Percentiles rank a stretch among this genome's conserved stretches.
Evolutionary conservation across 108 stramenopile species (phyloP).

Genomic region (Pseudonitzschia pungens): DNA sequence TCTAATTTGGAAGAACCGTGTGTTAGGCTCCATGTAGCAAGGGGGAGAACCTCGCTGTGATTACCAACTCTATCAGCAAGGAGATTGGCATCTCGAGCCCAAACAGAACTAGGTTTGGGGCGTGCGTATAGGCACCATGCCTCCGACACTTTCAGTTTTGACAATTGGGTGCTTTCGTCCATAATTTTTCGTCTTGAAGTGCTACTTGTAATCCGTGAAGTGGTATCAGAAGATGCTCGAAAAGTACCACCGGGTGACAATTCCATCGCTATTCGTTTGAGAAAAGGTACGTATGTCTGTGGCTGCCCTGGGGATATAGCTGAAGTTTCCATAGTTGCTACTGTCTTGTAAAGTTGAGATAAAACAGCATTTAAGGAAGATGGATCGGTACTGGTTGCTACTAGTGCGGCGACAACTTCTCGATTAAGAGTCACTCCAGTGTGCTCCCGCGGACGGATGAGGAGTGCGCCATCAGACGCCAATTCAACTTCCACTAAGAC

Average conservation of each 20-base stretch:
- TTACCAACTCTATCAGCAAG: conserved; percentile 36
- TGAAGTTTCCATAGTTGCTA: conserved; percentile 39
- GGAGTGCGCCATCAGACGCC: conserved; percentile 55
- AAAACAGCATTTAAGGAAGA: neutral
- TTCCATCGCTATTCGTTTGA: conserved; percentile 57
- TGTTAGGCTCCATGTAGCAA: conserved; percentile 51
- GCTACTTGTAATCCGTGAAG: neutral
- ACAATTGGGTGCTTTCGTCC: neutral
- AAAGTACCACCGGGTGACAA: conserved; percentile 51
- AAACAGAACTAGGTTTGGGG: conserved; percentile 48
- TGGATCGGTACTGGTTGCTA: conserved; percentile 6
- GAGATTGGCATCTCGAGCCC: conserved; percentile 51
- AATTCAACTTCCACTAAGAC: conserved; percentile 62
- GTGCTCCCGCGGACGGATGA: conserved; percentile 59
- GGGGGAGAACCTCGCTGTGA: conserved; percentile 20
- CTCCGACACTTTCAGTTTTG: conserved; percentile 44
- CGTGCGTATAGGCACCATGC: conserved; percentile 53
- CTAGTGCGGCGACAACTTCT: conserved; percentile 44
- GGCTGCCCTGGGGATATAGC: conserved; percentile 52
- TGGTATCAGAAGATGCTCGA: conserved; percentile 15
- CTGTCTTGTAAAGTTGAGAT: conserved; percentile 31
- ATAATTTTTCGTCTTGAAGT: neutral
- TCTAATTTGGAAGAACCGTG: conserved; percentile 50
- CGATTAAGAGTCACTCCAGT: conserved; percentile 56
- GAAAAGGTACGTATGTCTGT: conserved; percentile 38